Evolutionary conservation across 306 rosid genomes (phyloP).

Genomic region (Myrica gale): DNA sequence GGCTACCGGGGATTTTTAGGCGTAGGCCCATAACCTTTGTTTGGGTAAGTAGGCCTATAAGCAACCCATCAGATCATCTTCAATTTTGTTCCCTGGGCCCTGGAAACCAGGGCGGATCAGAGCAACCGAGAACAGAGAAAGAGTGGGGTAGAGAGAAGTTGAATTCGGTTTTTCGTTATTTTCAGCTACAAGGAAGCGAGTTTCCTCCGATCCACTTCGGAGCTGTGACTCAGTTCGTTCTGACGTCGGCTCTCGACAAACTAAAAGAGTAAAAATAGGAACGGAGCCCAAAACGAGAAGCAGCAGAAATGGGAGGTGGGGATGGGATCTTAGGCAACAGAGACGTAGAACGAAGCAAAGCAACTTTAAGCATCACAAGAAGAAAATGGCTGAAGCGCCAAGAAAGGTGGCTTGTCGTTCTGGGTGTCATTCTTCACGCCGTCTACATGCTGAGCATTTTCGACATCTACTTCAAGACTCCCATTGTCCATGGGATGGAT

Average conservation of each 20-base stretch:
- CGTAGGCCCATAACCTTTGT: no score
- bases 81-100: no score
- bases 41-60: no score
- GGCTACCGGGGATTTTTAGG: no score
- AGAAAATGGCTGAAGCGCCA: slow-evolving; percentile 57
- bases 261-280: not conserved
- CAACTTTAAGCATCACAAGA: slow-evolving; percentile 17
- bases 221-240: not conserved
- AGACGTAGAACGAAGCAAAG: slow-evolving; percentile 19
- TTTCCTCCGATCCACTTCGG: not conserved
- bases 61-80: not conserved
- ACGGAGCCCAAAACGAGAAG: not conserved
- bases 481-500: slow-evolving; percentile 79
- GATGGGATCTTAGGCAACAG: slow-evolving; percentile 56
- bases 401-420: slow-evolving; percentile 71
- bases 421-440: slow-evolving; percentile 79
- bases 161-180: not conserved
- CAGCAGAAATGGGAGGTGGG: slow-evolving; percentile 38
- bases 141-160: not conserved
- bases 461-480: slow-evolving; percentile 82
- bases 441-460: slow-evolving; percentile 87
- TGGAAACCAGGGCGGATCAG: no score
- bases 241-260: not conserved
- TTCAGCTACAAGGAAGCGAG: not conserved
- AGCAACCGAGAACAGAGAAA: no score